These are phyloP conservation scores for Xylariales sp. DNA, from an alignment of 2,329 filamentous ascomycete genomes.

Conservation along the genomic window DNA sequence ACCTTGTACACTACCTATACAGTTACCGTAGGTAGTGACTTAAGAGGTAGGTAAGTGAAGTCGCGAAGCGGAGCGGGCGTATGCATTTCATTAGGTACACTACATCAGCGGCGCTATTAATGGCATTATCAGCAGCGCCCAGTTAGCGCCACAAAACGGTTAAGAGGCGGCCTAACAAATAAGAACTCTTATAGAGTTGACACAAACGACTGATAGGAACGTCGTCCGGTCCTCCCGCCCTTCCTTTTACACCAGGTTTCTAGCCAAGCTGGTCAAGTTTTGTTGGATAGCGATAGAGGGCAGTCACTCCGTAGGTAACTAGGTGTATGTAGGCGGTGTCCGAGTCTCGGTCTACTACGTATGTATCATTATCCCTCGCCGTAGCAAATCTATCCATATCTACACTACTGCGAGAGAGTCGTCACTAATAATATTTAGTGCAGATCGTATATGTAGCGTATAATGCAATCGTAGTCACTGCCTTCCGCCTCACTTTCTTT, in stretches of 20 bases:
- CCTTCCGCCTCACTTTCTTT: constrained; percentile 24
- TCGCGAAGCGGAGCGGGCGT: constrained; percentile 4
- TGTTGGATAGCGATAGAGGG: too few relatives aligned
- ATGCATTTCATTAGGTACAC: constrained; percentile 3
- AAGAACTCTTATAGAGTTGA: neutral
- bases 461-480: neutral
- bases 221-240: neutral
- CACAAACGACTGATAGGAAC: constrained; percentile 6
- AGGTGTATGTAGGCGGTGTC: too few relatives aligned
- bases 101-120: constrained; percentile 17
- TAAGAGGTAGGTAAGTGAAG: neutral
- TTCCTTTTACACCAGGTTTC: neutral
- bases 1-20: too few relatives aligned
- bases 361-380: neutral
- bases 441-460: constrained; percentile 1
- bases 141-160: constrained; percentile 19
- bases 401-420: constrained; percentile 3
- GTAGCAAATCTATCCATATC: neutral
- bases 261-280: too few relatives aligned
- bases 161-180: constrained; percentile 3
- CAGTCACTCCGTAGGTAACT: too few relatives aligned
- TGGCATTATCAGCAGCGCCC: constrained; percentile 13
- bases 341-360: neutral
- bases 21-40: neutral
- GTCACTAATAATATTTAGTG: neutral